These are phyloP conservation scores for Ganoderma leucocontextum DNA, from an alignment of 1,284 basidiomycete genomes.

Conservation along the genomic window DNA sequence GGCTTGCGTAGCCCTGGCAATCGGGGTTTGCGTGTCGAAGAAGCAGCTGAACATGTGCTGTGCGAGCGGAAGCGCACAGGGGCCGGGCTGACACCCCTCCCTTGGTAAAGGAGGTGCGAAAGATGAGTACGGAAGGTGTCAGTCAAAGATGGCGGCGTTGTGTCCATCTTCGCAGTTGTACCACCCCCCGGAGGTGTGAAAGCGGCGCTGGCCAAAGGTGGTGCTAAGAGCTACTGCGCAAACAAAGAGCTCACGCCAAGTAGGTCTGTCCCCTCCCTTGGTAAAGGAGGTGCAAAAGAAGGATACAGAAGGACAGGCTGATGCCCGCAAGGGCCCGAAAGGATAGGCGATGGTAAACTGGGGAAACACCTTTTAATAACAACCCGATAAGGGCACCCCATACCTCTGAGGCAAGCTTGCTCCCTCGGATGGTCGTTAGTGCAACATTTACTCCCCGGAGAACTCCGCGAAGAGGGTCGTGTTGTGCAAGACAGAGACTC, in stretches of 20 bases:
- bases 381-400: slow-evolving; percentile 5
- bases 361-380: slow-evolving; percentile 1
- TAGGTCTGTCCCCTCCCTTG: slow-evolving; percentile 7
- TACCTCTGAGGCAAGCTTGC: slow-evolving; percentile 8
- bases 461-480: background rate
- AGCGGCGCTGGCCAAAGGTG: slow-evolving; percentile 8
- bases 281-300: slow-evolving; percentile 10
- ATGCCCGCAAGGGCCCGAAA: slow-evolving; percentile 10
- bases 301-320: slow-evolving; percentile 5
- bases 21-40: slow-evolving; percentile 3
- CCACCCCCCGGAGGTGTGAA: slow-evolving; percentile 10
- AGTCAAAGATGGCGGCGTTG: slow-evolving; percentile 1
- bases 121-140: slow-evolving; percentile 7
- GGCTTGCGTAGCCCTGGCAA: slow-evolving; percentile 2
- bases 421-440: slow-evolving; percentile 12
- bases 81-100: slow-evolving; percentile 2
- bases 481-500: slow-evolving; percentile 11
- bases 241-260: slow-evolving; percentile 11
- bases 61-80: slow-evolving; percentile 4
- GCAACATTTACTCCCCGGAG: slow-evolving; percentile 4
- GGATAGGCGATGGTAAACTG: slow-evolving; percentile 8
- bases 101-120: slow-evolving; percentile 10
- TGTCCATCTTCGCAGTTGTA: slow-evolving; percentile 6
- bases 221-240: slow-evolving; percentile 11
- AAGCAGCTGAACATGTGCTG: slow-evolving; percentile 1